Evolutionary conservation across 176 grass and related monocot species (phyloP), one percentile per base, ranked within the genome.

Genomic region (Guadua angustifolia): DNA sequence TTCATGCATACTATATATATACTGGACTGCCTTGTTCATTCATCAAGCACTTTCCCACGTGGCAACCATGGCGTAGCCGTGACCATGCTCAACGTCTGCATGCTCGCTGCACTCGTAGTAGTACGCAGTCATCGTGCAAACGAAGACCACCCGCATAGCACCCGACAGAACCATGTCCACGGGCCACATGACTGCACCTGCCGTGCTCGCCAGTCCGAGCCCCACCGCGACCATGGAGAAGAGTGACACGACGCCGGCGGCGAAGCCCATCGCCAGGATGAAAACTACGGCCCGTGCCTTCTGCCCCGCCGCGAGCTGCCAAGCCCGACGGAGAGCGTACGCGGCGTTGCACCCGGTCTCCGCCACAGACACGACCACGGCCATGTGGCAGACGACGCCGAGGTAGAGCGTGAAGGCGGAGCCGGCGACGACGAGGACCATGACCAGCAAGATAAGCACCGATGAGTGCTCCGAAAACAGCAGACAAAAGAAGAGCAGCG

Each of bases 51-150:
- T 35, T 35, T 35, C 33, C 33, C 33, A 35, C 33, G 33, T 35
- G 3, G 33, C 33, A 35, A 35, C 33, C 33, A 35, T 35, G 33
- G 1, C 33, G 33, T 35, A 35, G 33, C 33, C 33, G 33, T 35
- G 33, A 35, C 33, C 33, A 35, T 35, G 33, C 33, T 35, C 3
- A 35, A 35, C 33, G 3, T 35, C 33, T 35, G 33, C 33, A 1
- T 35, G 33, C 33, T 35, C 33, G 33, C 13, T 50, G 77, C 44
- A 79, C 44, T 79, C 77, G 1, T n/a, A 5, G 44, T 79, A 79
- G 60, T n/a, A 79, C 9, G 18, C 44, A 26, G 77, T 79, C 25
- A 79, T 26, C 26, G 17, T 61, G 61, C 60, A 66, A 44, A 8
- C 43, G 9, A 43, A 65, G 26, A 66, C 19, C 43, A 66, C 25